Evolutionary conservation across 176 grass and related monocot species (phyloP).

Genomic region (Zizania latifolia): DNA sequence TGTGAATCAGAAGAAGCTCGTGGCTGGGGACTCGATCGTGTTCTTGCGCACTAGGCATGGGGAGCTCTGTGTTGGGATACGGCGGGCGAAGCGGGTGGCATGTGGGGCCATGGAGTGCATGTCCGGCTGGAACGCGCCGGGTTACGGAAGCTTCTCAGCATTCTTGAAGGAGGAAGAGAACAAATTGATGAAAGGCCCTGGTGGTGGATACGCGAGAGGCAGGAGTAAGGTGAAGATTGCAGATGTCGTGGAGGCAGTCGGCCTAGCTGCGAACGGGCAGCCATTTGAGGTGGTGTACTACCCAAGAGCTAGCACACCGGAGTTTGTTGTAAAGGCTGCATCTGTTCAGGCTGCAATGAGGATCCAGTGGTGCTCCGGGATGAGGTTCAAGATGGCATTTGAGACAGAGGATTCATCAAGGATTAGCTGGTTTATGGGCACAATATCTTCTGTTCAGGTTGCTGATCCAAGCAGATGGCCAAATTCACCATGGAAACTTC

Average conservation of each 20-base stretch:
- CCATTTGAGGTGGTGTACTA: slow-evolving; percentile 66
- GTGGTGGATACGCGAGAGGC: slow-evolving; percentile 30
- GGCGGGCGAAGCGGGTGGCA: slow-evolving; percentile 36
- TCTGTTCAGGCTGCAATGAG: slow-evolving; percentile 45
- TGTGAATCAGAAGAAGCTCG: slow-evolving; percentile 66
- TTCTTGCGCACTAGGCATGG: slow-evolving; percentile 47
- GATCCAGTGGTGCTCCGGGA: slow-evolving; percentile 64
- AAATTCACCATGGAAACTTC: slow-evolving; percentile 61
- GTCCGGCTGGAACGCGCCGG: slow-evolving; percentile 49
- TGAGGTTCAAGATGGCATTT: slow-evolving; percentile 75
- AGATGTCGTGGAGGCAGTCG: slow-evolving; percentile 36
- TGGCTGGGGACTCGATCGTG: slow-evolving; percentile 56
- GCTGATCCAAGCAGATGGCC: slow-evolving; percentile 51
- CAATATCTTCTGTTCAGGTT: slow-evolving; percentile 51
- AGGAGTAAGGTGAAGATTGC: slow-evolving; percentile 46
- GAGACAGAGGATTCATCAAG: slow-evolving; percentile 73
- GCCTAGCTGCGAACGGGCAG: slow-evolving; percentile 34
- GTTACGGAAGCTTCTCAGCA: slow-evolving; percentile 37
- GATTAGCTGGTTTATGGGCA: slow-evolving; percentile 80
- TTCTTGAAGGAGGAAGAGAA: slow-evolving; percentile 59
- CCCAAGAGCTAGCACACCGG: slow-evolving; percentile 50
- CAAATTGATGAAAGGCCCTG: slow-evolving; percentile 27
- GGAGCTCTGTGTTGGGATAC: slow-evolving; percentile 52
- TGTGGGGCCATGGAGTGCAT: slow-evolving; percentile 45
- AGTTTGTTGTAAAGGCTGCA: slow-evolving; percentile 52